phyloP scores from a whole-genome alignment of 495 filamentous ascomycete genomes.

The Terfezia claveryi region DNA sequence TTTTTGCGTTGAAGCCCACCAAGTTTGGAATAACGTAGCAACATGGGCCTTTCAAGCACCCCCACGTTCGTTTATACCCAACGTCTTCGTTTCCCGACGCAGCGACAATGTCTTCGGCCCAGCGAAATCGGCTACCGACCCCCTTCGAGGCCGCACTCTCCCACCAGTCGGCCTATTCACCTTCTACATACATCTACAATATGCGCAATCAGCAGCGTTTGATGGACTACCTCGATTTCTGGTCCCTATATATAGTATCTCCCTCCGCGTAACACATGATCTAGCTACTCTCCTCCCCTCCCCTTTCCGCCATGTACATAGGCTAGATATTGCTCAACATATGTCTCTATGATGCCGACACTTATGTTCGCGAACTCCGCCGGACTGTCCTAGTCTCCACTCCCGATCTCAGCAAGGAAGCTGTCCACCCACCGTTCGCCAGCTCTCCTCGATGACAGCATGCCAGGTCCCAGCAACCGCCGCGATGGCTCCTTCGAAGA shows the following conservation, averaged over 20 bases:
- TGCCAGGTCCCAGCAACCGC: slow-evolving; percentile 20
- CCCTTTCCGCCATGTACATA: slow-evolving; percentile 22
- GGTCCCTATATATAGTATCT: slow-evolving; percentile 34
- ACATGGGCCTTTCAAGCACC: too few relatives aligned
- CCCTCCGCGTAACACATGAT: too few relatives aligned
- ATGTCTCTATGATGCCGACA: slow-evolving; percentile 95
- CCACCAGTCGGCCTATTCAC: slow-evolving; percentile 92
- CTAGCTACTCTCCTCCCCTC: too few relatives aligned
- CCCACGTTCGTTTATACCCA: too few relatives aligned
- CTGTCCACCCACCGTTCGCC: slow-evolving; percentile 57
- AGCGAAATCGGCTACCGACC: slow-evolving; percentile 67
- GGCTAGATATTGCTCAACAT: slow-evolving; percentile 98
- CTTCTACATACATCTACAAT: slow-evolving; percentile 75
- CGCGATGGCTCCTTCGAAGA: slow-evolving; percentile 2
- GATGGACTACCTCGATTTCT: slow-evolving; percentile 96
- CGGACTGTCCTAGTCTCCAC: slow-evolving; percentile 83
- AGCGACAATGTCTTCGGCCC: neutral
- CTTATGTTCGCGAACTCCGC: slow-evolving; percentile 86
- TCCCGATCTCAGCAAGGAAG: slow-evolving; percentile 62
- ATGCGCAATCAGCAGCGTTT: slow-evolving; percentile 97
- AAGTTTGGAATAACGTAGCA: too few relatives aligned
- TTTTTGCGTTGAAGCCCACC: too few relatives aligned
- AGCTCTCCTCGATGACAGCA: slow-evolving; percentile 40
- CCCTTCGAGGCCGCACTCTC: slow-evolving; percentile 78
- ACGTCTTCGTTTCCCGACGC: too few relatives aligned